Evolutionary conservation across 768 basidiomycete genomes (phyloP).

Genomic region (Panellus pusillus): DNA sequence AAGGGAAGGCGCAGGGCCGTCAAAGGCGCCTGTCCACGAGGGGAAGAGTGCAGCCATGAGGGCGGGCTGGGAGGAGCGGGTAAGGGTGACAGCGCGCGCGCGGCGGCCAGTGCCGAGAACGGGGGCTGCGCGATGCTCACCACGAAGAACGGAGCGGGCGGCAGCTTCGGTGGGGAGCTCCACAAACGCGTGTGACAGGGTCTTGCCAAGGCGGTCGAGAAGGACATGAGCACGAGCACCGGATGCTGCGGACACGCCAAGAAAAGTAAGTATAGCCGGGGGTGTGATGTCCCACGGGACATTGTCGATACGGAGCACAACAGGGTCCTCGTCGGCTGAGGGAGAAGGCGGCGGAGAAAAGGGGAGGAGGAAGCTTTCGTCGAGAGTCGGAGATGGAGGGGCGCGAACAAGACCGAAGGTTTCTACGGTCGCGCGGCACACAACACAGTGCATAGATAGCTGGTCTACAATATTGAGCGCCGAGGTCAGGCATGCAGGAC

Average conservation of each 20-base stretch:
- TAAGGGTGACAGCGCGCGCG: conserved; percentile 82
- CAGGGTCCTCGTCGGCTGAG: conserved; percentile 34
- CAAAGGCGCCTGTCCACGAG: conserved; percentile 75
- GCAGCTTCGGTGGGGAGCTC: conserved; percentile 64
- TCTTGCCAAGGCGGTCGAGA: conserved; percentile 80
- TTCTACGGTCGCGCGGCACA: conserved; percentile 68
- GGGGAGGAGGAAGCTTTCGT: conserved; percentile 15
- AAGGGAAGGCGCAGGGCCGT: conserved; percentile 66
- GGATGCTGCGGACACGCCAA: conserved; percentile 68
- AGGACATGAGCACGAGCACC: conserved; percentile 73
- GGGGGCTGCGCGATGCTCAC: conserved; percentile 43
- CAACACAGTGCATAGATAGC: conserved; percentile 83
- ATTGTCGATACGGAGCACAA: conserved; percentile 83
- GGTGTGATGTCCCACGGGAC: conserved; percentile 93
- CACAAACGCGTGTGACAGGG: conserved; percentile 80
- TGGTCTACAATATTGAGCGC: conserved; percentile 88
- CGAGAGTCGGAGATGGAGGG: conserved; percentile 17
- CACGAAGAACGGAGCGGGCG: conserved; percentile 67
- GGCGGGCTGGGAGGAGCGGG: conserved; percentile 76
- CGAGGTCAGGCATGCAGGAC: conserved; percentile 80
- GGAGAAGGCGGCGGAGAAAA: conserved; percentile 19
- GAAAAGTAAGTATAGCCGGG: conserved; percentile 64
- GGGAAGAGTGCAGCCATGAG: conserved; percentile 86
- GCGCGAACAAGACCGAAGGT: conserved; percentile 58
- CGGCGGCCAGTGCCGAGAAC: conserved; percentile 78